Evolutionary conservation across 805 yeast species (phyloP), one percentile per base, ranked within the genome.

Genomic region (Hyphopichia homilentoma): DNA sequence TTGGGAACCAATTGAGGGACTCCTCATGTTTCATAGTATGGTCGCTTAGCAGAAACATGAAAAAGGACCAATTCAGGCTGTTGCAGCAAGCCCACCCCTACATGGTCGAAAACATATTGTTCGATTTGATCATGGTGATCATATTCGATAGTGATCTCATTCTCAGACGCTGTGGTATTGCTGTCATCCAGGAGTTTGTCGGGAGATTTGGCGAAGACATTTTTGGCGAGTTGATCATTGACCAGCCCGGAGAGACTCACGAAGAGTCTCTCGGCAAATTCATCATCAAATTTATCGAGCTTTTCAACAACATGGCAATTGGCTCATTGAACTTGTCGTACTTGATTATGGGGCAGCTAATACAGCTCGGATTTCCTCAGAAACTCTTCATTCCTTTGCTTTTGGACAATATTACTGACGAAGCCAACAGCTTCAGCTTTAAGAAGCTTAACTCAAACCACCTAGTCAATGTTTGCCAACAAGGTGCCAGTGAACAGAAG

Each of bases 21-120:
- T 79, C 96, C 0, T 77, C 90, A 0, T 84, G 94, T 54, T 89
- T 83, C 48, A 75, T 84, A 0, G 58, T 77, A n/a, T 89, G 97
- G 97, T 74, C 95, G 0, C 33, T 83, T 12, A 68, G 75, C 21
- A 68, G 82, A 41, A 58, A 59, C 49, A 45, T 59, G 35, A 25
- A 33, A 26, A 36, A 40, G 1, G 22, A 31, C 0, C 47, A 47
- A 6, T 38, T 64, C 4, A 12, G 23, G 14, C 7, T 13, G 9
- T 15, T 34, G 9, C 27, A 19, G 5, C 4, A 5, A 1, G 21
- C 16, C 7, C 28, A 40, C 19, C 34, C 38, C 6, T n/a, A 11
- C 3, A 48, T 54, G 44, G 35, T 59, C 35, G 41, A 40, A 7
- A 33, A 30, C 3, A 36, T 47, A 5, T 57, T 53, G 23, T 46